Percentiles rank a stretch among this genome's conserved stretches.
phyloP scores from a whole-genome alignment of 1,139 yeast species.

The Yamadazyma epiphylla region DNA sequence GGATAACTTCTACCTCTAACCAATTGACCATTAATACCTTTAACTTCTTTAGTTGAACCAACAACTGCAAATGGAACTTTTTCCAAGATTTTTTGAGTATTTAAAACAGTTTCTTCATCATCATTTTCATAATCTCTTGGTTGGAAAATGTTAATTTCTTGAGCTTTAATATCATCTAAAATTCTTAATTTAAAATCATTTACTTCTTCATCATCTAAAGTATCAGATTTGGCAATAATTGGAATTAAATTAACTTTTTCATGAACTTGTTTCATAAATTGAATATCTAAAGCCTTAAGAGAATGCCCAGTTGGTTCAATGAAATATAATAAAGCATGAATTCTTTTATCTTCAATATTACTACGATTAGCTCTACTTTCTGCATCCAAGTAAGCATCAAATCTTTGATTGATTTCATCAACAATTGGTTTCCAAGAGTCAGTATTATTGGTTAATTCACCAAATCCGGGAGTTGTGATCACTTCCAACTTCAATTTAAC shows the following conservation, averaged over 20 bases:
- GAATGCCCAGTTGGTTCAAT: conserved; percentile 98
- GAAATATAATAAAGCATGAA: conserved; percentile 85
- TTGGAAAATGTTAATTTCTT: conserved; percentile 72
- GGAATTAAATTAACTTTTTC: conserved; percentile 93
- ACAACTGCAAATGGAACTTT: conserved; percentile 91
- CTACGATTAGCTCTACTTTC: conserved; percentile 85
- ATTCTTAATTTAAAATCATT: conserved; percentile 69
- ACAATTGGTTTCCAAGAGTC: conserved; percentile 94
- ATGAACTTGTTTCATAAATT: conserved; percentile 84
- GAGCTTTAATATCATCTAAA: conserved; percentile 69
- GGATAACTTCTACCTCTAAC: conserved; percentile 96
- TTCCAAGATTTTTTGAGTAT: conserved; percentile 63
- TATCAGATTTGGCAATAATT: conserved; percentile 91
- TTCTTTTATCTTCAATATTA: conserved; percentile 68
- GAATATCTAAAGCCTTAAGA: conserved; percentile 82
- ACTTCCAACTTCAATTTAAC: conserved; percentile 83
- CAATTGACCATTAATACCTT: conserved; percentile 67
- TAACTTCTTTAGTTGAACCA: conserved; percentile 79
- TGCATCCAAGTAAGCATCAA: conserved; percentile 82
- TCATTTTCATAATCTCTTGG: conserved; percentile 82
- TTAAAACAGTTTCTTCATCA: conserved; percentile 74
- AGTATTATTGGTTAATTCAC: conserved; percentile 82
- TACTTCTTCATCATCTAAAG: conserved; percentile 86
- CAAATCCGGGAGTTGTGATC: conserved; percentile 92
- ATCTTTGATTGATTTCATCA: conserved; percentile 82